Base-by-base conservation (phyloP, 1,284 basidiomycete genomes). In the Leccinum ponderosum region DNA sequence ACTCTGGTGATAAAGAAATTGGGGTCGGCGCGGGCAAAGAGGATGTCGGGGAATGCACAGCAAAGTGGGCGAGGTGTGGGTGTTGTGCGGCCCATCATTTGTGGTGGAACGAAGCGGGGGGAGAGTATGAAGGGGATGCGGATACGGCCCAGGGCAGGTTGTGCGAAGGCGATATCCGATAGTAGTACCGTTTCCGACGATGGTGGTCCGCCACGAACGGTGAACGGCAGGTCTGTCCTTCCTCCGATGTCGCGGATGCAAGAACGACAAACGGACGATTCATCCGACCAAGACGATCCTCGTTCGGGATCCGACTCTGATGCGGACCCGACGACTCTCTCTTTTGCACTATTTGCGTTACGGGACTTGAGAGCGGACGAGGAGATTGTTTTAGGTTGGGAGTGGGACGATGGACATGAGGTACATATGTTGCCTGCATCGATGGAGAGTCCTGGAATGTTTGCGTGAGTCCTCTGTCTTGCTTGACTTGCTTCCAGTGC, bases 371-470 rank as follows among this genome's bases (percentile, higher is more conserved):
- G 84, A 62, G 85, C 86, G 39, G 83, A 90, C 55, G 94, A 97
- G 68, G 97, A 98, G 76, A 86, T 98, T 44, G 87, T 96, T 0
- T 76, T 98, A 0, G 93, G 91, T 0, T 98, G 96, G 95, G 95
- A 97, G 73, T 98, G 95, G 96, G 95, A 97, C 67, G 95, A 98
- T 69, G 87, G 87, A 6, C 93, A 95, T 70, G 87, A 92, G 0
- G 87, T 97, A 0, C 96, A 98, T 75, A 80, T 85, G 55, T 78
- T 98, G 0, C 91, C 91, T 4, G 85, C 87, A 15, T 77, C 94
- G 54, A 81, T 93, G 55, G 79, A 87, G 66, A 78, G 79, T 20
- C 82, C 84, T 6, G 76, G 80, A 47, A 66, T 82, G 50, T 87
- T 87, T 65, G 79, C 79, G 86, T 87, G 70, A 75, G 85, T 67